Conservation (phyloP, 495 filamentous ascomycete genomes). For the Hyaloscypha hepaticicola region DNA sequence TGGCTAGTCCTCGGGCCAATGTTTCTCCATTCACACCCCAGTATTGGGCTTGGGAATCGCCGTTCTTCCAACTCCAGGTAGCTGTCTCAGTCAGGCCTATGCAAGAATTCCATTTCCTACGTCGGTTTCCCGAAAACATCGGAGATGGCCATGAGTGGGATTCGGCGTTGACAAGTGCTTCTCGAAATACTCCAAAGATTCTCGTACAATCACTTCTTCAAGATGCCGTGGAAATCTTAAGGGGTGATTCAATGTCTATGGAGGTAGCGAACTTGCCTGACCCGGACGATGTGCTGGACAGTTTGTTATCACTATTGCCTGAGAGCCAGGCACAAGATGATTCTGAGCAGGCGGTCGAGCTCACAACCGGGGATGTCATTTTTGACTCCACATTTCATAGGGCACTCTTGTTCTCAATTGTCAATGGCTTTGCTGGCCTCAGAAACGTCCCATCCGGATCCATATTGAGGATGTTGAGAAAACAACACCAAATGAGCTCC, state of each 20-base stretch:
- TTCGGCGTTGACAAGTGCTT: not conserved
- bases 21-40: too few species aligned
- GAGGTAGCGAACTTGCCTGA: too few species aligned
- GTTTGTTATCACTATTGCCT: slow-evolving; percentile 11
- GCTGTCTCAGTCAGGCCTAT: too few species aligned
- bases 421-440: slow-evolving; percentile 23
- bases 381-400: slow-evolving; percentile 8
- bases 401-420: slow-evolving; percentile 18
- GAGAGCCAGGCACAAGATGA: not conserved
- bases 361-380: not conserved
- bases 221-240: slow-evolving; percentile 4
- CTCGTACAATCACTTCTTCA: slow-evolving; percentile 1
- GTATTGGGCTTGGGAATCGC: too few species aligned
- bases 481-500: slow-evolving; percentile 7
- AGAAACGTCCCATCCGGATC: not conserved
- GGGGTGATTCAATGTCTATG: not conserved
- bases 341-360: not conserved
- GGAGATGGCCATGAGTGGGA: not conserved
- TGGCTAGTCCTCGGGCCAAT: too few species aligned
- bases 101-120: too few species aligned
- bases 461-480: slow-evolving; percentile 18
- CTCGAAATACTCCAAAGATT: slow-evolving; percentile 1
- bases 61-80: too few species aligned
- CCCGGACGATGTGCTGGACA: slow-evolving; percentile 13
- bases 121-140: too few species aligned